Evolutionary conservation across 306 rosid genomes (phyloP), one percentile per base, ranked within the genome.

Genomic region (Cicer yamashitae): DNA sequence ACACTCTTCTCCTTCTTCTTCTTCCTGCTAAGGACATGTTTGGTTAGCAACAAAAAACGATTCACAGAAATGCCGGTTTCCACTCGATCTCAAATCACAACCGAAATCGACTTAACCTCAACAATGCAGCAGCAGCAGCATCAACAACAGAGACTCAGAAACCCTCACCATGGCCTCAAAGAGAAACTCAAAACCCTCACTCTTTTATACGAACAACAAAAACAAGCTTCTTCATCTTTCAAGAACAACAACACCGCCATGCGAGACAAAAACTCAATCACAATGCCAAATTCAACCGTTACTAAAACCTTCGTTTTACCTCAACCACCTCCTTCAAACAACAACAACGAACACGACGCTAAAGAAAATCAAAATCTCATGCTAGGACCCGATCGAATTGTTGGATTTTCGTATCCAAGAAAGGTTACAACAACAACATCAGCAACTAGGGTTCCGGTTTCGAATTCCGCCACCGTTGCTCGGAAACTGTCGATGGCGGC

Each of bases 161-260:
- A 91, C 69, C 96, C 96, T 1, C 99, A 94, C 81, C 96, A 92
- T 78, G 92, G 96, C 7, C 84, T 92, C 70, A 94, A 92, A 76
- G 97, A 94, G 83, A 92, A 94, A 85, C 88, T 94, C 85, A 89
- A 82, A 71, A 92, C 96, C 6, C 79, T 94, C 25, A 94, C 96
- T 6, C 88, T 87, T 6, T 79, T 92, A 20, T 92, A 94, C 73
- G 99, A 94, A 82, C 96, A 91, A 67, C 99, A 94, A 63, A 92
- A 90, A 79, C 96, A 82, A 79, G 91, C 93, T 47, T 89, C 96
- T 3, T 79, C 75, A 7, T 79, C 91, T 75, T 84, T 91, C 77
- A 85, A 71, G 78, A 94, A 77, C 78, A 84, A 67, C 79, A 93
- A 79, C 79, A 7, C 34, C 13, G 84, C 86, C 6, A 90, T 93